phyloP scores from a whole-genome alignment of 2,329 filamentous ascomycete genomes.

The Penicillium sp. region DNA sequence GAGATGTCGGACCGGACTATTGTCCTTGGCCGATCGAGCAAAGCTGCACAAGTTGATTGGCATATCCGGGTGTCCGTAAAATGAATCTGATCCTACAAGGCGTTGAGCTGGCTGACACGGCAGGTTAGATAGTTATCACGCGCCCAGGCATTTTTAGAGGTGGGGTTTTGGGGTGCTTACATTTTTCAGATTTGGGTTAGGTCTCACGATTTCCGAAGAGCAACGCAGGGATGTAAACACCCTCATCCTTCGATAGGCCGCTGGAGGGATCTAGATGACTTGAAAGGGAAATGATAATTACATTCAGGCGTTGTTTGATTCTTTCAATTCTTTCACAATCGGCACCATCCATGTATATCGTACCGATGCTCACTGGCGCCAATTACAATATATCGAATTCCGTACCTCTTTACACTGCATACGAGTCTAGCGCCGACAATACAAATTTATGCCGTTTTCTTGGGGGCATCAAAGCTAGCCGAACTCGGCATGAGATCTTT shows the following conservation, averaged over 20 bases:
- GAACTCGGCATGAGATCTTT: too few species aligned
- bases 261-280: neutral
- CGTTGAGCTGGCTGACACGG: neutral
- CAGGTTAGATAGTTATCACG: neutral
- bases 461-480: neutral
- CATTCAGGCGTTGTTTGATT: too few species aligned
- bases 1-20: neutral
- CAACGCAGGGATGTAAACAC: neutral
- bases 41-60: neutral
- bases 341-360: too few species aligned
- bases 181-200: neutral
- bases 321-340: too few species aligned
- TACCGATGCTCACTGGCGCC: too few species aligned
- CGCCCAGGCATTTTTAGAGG: neutral
- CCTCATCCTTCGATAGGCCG: too few species aligned
- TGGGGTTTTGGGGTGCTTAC: neutral
- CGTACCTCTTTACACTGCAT: too few species aligned
- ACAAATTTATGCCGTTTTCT: neutral
- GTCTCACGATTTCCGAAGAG: neutral
- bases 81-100: neutral
- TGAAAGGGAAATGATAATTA: too few species aligned
- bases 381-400: too few species aligned
- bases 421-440: too few species aligned
- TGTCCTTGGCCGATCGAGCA: slow-evolving; percentile 10
- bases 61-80: too few species aligned